A percentile compares a stretch with the other conserved stretches of the same genome.
Evolutionary conservation across 176 grass and related monocot genomes (phyloP).

Genomic region (Puccinellia tenuiflora): DNA sequence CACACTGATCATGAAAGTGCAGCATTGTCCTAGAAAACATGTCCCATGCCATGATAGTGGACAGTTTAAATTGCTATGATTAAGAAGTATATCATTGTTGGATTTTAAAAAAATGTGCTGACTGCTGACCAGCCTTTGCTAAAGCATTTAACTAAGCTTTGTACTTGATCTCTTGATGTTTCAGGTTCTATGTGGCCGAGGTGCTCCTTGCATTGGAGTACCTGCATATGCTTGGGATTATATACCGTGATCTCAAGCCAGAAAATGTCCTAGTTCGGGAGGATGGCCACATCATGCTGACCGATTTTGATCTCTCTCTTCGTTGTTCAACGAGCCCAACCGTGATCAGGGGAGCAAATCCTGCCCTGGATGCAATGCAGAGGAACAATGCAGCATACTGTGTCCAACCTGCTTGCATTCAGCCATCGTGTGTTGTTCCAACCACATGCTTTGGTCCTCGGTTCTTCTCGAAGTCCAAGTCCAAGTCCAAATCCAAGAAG

Average conservation of each 20-base stretch:
- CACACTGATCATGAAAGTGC: background rate
- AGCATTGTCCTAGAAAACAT: background rate
- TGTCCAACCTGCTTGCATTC: slow-evolving; percentile 78
- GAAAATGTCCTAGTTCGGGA: slow-evolving; percentile 90
- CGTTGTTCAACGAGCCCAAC: slow-evolving; percentile 63
- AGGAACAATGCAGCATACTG: slow-evolving; percentile 73
- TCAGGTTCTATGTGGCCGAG: slow-evolving; percentile 88
- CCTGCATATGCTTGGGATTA: slow-evolving; percentile 91
- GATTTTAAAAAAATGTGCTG: background rate
- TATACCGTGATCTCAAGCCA: slow-evolving; percentile 92
- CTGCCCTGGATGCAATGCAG: slow-evolving; percentile 49
- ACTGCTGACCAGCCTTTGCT: background rate
- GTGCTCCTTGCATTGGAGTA: slow-evolving; percentile 82
- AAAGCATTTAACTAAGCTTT: background rate
- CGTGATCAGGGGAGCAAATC: slow-evolving; percentile 62
- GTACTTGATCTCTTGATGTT: slow-evolving; percentile 20
- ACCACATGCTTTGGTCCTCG: slow-evolving; percentile 79
- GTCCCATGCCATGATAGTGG: background rate
- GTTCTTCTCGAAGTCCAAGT: slow-evolving; percentile 65
- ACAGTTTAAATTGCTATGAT: background rate
- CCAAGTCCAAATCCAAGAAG: slow-evolving; percentile 58
- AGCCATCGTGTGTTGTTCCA: slow-evolving; percentile 77
- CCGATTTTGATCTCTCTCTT: slow-evolving; percentile 86
- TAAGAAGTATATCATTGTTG: background rate
- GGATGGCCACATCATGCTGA: slow-evolving; percentile 93